Conservation (phyloP, 2,329 filamentous ascomycete genomes). For the Sporothrix sp. region DNA sequence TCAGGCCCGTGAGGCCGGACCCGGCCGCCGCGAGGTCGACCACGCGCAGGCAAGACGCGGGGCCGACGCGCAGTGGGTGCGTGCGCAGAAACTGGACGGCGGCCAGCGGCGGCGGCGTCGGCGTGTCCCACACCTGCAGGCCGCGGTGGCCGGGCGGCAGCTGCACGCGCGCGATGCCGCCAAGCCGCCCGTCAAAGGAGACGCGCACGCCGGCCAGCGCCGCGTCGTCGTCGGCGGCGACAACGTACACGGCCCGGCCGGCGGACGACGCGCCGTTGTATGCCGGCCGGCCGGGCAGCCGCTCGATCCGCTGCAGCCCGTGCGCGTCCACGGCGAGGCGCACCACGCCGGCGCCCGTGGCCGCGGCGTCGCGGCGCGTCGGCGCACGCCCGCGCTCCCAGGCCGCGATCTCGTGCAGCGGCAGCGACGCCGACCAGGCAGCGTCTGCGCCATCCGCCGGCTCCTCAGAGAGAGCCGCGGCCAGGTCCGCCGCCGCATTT, state of each 20-base stretch:
- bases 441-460: not conserved
- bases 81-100: not conserved
- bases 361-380: not conserved
- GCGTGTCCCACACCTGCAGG: not conserved
- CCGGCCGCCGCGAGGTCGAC: not conserved
- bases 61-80: not conserved
- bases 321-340: not conserved
- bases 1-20: not conserved
- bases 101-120: not conserved
- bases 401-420: not conserved
- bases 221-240: not conserved
- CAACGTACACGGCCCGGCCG: not conserved
- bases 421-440: not conserved
- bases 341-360: not conserved
- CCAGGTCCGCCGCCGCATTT: not conserved
- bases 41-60: not conserved
- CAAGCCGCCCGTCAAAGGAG: not conserved
- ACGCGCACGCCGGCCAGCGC: not conserved
- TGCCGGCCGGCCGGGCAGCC: not conserved
- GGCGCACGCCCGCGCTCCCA: not conserved
- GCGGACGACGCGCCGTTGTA: not conserved
- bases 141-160: not conserved
- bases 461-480: not conserved
- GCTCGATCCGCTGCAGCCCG: not conserved
- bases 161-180: not conserved